These are phyloP conservation scores for Dissophora ornata DNA, from an alignment of 192 early-diverging fungal genomes.

Conservation along the genomic window DNA sequence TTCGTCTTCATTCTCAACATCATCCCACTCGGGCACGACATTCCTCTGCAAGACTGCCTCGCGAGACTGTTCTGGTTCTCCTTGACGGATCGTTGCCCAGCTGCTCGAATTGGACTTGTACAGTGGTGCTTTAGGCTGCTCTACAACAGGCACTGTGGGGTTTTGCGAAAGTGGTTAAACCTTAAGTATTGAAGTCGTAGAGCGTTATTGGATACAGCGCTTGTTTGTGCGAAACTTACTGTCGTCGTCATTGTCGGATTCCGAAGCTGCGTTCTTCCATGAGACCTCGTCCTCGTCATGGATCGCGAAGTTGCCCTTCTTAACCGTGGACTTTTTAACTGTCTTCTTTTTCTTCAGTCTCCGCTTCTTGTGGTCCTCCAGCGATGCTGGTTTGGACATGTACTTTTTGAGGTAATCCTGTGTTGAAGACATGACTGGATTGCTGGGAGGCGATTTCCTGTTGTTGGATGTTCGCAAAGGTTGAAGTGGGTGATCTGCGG, in stretches of 20 bases:
- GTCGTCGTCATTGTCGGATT: conserved; percentile 40
- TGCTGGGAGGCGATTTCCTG: background rate
- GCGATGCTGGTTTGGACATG: conserved; percentile 45
- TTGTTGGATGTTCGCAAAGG: background rate
- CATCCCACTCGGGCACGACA: conserved; percentile 49
- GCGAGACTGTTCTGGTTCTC: conserved; percentile 31
- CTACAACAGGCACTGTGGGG: conserved; percentile 35
- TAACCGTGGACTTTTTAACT: conserved; percentile 10
- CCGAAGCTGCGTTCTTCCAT: conserved; percentile 37
- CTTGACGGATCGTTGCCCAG: conserved; percentile 43
- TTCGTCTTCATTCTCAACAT: conserved; percentile 53
- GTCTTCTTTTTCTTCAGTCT: conserved; percentile 36
- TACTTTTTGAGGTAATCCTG: conserved; percentile 55
- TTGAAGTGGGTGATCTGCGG: background rate
- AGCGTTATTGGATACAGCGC: too few relatives aligned
- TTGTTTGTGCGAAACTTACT: too few relatives aligned
- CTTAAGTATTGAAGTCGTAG: too few relatives aligned
- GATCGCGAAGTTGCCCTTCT: conserved; percentile 46
- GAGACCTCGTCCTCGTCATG: conserved; percentile 51
- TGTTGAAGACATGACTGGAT: conserved; percentile 35
- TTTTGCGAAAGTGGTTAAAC: too few relatives aligned
- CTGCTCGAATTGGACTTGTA: conserved; percentile 48
- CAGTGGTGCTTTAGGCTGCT: conserved; percentile 20
- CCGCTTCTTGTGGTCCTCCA: conserved; percentile 39
- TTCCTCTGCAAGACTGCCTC: conserved; percentile 31